Conservation (phyloP, 129 eudicot genomes). For the Flaveria ramosissima region DNA sequence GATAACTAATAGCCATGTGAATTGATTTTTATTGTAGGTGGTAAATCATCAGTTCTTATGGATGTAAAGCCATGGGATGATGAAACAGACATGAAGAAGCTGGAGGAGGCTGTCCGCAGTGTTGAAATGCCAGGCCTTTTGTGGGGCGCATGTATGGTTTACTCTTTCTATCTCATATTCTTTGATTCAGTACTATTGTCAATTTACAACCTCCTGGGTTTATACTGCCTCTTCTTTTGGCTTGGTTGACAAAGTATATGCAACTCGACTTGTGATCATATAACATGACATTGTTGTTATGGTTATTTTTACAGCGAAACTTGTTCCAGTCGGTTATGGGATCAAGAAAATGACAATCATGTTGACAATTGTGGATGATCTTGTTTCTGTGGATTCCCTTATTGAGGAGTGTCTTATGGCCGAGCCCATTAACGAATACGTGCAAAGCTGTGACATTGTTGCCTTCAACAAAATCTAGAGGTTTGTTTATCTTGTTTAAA, state of each 20-base stretch:
- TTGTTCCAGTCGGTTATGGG: constrained; percentile 93
- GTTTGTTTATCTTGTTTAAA: constrained; percentile 2
- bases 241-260: not conserved
- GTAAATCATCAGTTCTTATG: constrained; percentile 46
- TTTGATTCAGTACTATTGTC: not conserved
- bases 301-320: constrained; percentile 63
- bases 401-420: constrained; percentile 84
- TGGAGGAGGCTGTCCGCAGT: constrained; percentile 45
- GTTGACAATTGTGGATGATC: constrained; percentile 95
- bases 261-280: not conserved
- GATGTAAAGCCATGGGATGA: constrained; percentile 51
- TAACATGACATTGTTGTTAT: constrained; percentile 1
- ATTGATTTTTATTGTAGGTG: constrained; percentile 47
- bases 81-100: constrained; percentile 48
- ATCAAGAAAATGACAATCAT: constrained; percentile 90
- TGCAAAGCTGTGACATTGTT: constrained; percentile 96
- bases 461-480: constrained; percentile 95
- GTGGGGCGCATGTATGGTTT: constrained; percentile 75
- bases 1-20: constrained; percentile 1
- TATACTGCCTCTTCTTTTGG: not conserved
- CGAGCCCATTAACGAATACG: constrained; percentile 81
- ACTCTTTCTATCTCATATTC: not conserved
- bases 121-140: constrained; percentile 37
- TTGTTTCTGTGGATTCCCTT: constrained; percentile 79
- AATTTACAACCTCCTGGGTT: not conserved